A percentile compares a stretch with the other conserved stretches of the same genome.
phyloP scores from a whole-genome alignment of 2,329 filamentous ascomycete genomes.

The Hypoxylon sp. region DNA sequence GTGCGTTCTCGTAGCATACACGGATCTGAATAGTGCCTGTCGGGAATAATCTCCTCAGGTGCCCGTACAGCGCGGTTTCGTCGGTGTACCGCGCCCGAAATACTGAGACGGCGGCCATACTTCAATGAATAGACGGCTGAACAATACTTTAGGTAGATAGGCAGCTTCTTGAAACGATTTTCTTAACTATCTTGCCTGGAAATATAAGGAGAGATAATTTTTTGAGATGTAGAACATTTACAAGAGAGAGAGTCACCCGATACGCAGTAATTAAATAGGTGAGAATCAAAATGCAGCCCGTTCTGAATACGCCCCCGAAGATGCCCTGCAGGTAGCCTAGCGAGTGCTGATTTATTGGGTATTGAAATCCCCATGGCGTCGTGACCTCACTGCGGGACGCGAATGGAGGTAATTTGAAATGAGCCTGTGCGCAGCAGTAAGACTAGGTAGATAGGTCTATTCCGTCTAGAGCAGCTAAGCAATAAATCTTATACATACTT shows the following conservation, averaged over 20 bases:
- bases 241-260: background rate
- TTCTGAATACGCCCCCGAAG: background rate
- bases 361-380: background rate
- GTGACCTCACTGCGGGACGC: background rate
- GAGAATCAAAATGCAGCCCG: background rate
- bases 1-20: background rate
- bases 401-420: background rate
- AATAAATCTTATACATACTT: background rate
- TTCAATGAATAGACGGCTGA: background rate
- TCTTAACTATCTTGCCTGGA: background rate
- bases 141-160: too few relatives aligned
- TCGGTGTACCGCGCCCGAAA: slow-evolving; percentile 29
- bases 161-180: background rate
- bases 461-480: background rate
- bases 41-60: slow-evolving; percentile 20
- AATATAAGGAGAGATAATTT: background rate
- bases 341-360: background rate
- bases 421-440: background rate
- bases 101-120: background rate
- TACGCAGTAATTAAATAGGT: background rate
- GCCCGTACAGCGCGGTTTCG: slow-evolving; percentile 11
- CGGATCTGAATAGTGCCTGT: slow-evolving; percentile 16
- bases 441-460: background rate
- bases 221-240: background rate
- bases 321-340: background rate